Evolutionary conservation across 164 flowering plant genomes (phyloP), one percentile per base, ranked within the genome.

Genomic region (Vitis riparia): DNA sequence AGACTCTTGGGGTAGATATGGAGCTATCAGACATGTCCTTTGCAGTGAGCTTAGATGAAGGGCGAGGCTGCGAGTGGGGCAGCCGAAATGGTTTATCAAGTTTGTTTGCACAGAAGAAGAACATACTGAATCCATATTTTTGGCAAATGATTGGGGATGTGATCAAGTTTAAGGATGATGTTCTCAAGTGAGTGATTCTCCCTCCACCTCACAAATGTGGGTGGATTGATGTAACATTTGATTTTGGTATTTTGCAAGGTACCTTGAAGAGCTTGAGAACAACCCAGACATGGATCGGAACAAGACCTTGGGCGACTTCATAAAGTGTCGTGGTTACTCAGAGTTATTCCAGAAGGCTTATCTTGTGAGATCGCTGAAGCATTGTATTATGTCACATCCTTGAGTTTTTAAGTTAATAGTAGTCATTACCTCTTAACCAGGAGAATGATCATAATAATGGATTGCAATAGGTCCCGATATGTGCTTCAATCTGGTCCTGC

Each of bases 401-500:
- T 49, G 16, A 51, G 14, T n/a, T 71, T 50, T 23, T 59, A 10
- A 16, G 23, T 12, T 27, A 23, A 59, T 5, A 23, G 11, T 11
- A 3, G 30, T 59, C 32, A 1, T 59, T 23, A 15, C 23, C 8
- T 14, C 68, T 65, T 9, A 11, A 47, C n/a, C 66, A n/a, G 14
- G 19, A 15, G 29, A 53, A 27, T 55, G 51, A 11, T 37, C 44
- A 37, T 37, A 17, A 58, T 76, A 2, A 27, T 59, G 44, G 32
- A 53, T 65, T 62, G 63, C 27, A 71, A 47, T 67, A 92, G 99
- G 70, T 93, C 68, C 99, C 99, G 2, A 70, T 92, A 14, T 95
- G 98, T 77, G 90, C 86, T 69, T 92, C 97, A 51, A 89, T 95
- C 57, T 95, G 98, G 99, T 91, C 98, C 11, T 90, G 93, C 80